phyloP scores from a whole-genome alignment of 2,329 filamentous ascomycete species.

The Diaporthe citri region DNA sequence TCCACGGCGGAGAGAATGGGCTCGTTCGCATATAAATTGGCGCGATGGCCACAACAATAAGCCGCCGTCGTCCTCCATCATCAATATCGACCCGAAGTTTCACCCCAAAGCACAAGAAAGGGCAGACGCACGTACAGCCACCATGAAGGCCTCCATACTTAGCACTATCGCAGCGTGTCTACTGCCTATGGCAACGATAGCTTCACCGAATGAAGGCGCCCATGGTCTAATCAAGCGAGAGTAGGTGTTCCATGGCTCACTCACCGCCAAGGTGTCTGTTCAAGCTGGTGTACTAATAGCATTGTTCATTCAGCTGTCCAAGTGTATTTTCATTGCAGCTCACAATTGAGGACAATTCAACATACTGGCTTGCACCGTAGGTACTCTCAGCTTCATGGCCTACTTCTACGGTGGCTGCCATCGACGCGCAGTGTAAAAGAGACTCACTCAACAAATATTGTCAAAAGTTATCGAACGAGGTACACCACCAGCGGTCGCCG shows the following conservation, averaged over 20 bases:
- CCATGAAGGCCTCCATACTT: neutral
- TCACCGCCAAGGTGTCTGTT: neutral
- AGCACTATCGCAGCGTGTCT: constrained; percentile 6
- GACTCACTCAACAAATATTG: neutral
- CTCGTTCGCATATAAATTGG: neutral
- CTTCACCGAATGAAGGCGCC: neutral
- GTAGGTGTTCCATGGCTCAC: neutral
- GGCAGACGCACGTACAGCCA: neutral
- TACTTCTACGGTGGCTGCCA: neutral
- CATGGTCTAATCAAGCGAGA: constrained; percentile 2
- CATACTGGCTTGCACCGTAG: constrained; percentile 22
- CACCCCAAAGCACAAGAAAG: neutral
- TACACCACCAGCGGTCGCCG: neutral
- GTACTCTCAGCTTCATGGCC: neutral
- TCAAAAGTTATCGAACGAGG: constrained; percentile 18
- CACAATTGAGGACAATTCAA: constrained; percentile 14
- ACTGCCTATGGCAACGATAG: neutral
- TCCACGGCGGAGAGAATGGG: neutral
- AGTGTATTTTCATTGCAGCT: neutral
- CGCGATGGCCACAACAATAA: neutral
- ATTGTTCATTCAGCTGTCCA: neutral
- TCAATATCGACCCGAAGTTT: neutral
- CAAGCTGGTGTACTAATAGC: neutral
- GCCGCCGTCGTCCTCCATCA: neutral
- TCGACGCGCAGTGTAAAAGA: neutral